Evolutionary conservation across 192 early-diverging fungal species (phyloP).

Genomic region (Backusella liffmaniae): DNA sequence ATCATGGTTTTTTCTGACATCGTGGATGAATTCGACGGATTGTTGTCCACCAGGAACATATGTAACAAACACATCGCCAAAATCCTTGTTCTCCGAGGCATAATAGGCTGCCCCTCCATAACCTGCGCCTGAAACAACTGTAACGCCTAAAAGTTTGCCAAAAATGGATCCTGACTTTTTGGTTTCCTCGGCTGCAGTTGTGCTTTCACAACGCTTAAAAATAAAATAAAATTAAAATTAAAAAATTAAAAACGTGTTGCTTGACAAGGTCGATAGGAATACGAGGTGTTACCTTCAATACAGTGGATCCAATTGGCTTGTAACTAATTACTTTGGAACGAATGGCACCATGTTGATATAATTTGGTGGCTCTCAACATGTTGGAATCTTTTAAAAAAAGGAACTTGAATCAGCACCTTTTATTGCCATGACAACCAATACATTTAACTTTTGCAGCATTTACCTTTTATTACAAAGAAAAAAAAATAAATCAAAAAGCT

Average conservation of each 20-base stretch:
- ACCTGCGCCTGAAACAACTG: constrained; percentile 30
- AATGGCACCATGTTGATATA: constrained; percentile 15
- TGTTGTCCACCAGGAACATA: constrained; percentile 57
- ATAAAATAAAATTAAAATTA: neutral
- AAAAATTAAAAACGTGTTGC: neutral
- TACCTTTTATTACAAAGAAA: constrained; percentile 16
- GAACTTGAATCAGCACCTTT: neutral
- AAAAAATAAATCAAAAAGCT: constrained; percentile 10
- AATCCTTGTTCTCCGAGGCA: constrained; percentile 49
- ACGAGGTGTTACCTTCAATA: constrained; percentile 14
- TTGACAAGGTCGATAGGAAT: neutral
- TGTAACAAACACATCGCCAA: constrained; percentile 56
- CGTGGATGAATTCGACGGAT: constrained; percentile 50
- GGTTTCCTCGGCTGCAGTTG: neutral
- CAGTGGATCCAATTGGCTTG: neutral
- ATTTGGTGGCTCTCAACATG: constrained; percentile 26
- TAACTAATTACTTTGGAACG: constrained; percentile 9
- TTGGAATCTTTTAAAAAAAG: neutral
- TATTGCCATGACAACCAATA: neutral
- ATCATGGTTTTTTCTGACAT: constrained; percentile 48
- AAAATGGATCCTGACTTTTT: constrained; percentile 21
- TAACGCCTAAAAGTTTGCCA: constrained; percentile 2
- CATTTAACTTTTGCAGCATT: neutral
- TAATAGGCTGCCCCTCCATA: constrained; percentile 56
- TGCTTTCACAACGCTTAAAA: constrained; percentile 29